These are phyloP conservation scores for Leccinum fallax DNA, from an alignment of 1,284 basidiomycete genomes.

Conservation along the genomic window DNA sequence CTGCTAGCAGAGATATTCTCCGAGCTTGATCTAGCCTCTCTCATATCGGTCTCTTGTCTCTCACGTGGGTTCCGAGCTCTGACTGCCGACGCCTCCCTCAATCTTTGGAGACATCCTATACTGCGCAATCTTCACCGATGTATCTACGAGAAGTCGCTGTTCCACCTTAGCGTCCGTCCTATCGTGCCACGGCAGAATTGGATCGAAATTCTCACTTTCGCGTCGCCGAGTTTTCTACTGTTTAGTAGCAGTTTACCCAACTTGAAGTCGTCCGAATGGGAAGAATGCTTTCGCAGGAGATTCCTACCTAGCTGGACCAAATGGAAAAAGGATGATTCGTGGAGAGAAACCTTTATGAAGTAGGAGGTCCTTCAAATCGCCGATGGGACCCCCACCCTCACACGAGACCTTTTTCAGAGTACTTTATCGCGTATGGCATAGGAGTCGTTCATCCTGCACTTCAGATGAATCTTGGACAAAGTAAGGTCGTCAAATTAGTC, in stretches of 20 bases:
- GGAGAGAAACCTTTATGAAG: slow-evolving; percentile 68
- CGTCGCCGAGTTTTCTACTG: slow-evolving; percentile 59
- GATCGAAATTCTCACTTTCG: slow-evolving; percentile 68
- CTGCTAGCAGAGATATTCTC: slow-evolving; percentile 71
- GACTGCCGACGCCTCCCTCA: slow-evolving; percentile 61
- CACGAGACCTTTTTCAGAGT: slow-evolving; percentile 41
- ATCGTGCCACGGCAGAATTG: slow-evolving; percentile 73
- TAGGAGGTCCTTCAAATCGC: slow-evolving; percentile 30
- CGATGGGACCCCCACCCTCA: not conserved
- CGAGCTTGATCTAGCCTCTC: slow-evolving; percentile 63
- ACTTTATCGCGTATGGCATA: slow-evolving; percentile 65
- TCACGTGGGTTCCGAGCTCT: slow-evolving; percentile 59
- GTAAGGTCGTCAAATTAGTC: slow-evolving; percentile 39
- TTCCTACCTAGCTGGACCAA: slow-evolving; percentile 73
- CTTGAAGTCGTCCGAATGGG: slow-evolving; percentile 64
- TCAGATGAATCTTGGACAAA: slow-evolving; percentile 80
- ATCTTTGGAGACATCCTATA: slow-evolving; percentile 74
- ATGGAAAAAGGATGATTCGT: slow-evolving; percentile 62
- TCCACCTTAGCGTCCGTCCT: slow-evolving; percentile 58
- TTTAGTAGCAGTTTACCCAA: slow-evolving; percentile 69
- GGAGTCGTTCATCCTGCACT: slow-evolving; percentile 67
- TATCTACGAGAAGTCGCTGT: slow-evolving; percentile 52
- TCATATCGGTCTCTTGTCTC: slow-evolving; percentile 58
- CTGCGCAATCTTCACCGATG: slow-evolving; percentile 51
- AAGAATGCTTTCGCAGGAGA: slow-evolving; percentile 65